These are phyloP conservation scores for Naganishia vishniacii DNA, from an alignment of 768 basidiomycete genomes.

Conservation along the genomic window DNA sequence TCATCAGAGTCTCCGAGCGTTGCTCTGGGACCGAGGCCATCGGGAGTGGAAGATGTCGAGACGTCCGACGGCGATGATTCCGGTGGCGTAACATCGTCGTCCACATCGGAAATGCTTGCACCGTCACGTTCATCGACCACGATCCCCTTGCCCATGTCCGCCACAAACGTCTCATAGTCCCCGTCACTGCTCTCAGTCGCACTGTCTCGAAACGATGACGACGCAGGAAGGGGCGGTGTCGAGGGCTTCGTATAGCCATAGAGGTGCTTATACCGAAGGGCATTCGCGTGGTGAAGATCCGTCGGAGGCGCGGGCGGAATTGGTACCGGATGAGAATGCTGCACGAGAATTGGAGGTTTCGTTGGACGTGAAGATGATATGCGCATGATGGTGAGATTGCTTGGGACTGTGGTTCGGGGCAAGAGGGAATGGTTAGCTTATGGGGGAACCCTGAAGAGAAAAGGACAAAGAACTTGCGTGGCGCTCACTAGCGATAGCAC, in stretches of 20 bases:
- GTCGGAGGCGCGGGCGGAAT: background rate
- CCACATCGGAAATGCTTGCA: background rate
- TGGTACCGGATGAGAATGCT: background rate
- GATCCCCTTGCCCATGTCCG: background rate
- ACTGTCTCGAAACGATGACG: background rate
- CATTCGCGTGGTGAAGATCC: background rate
- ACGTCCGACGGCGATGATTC: background rate
- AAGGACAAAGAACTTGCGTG: too few relatives aligned
- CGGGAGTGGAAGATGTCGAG: background rate
- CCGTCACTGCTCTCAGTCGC: background rate
- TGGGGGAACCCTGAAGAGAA: too few relatives aligned
- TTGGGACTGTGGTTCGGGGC: too few relatives aligned
- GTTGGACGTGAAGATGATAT: background rate
- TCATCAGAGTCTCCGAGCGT: too few relatives aligned
- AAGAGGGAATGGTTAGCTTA: too few relatives aligned
- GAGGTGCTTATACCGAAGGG: constrained; percentile 11
- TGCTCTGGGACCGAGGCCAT: too few relatives aligned
- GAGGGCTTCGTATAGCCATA: background rate
- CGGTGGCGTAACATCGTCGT: background rate
- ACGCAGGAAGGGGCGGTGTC: background rate
- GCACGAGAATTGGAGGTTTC: background rate
- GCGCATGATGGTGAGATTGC: too few relatives aligned
- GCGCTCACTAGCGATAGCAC: too few relatives aligned
- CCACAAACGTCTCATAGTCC: background rate
- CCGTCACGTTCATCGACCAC: background rate